Percentiles rank a stretch among this genome's conserved stretches.
Conservation (phyloP, 495 filamentous ascomycete genomes). For the Neurospora sp. region DNA sequence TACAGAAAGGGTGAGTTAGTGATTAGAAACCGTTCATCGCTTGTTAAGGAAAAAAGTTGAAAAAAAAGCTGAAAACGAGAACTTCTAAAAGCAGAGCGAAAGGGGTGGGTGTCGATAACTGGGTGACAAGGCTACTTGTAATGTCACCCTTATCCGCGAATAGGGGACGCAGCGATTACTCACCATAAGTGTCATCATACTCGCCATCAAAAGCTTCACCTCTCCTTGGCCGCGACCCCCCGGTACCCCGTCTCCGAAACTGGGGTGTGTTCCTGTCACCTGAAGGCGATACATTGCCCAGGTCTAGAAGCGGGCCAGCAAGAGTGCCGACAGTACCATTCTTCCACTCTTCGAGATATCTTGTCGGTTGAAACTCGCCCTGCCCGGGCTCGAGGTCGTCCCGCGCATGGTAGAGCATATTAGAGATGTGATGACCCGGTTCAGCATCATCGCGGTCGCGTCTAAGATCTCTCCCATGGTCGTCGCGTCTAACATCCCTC, state of each 20-base stretch:
- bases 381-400: slow-evolving; percentile 31
- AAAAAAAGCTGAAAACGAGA: neutral
- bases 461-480: neutral
- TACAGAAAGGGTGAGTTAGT: slow-evolving; percentile 3
- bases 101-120: neutral
- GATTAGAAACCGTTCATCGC: neutral
- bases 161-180: slow-evolving; percentile 3
- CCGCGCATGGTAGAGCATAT: slow-evolving; percentile 33
- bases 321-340: slow-evolving; percentile 42
- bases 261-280: slow-evolving; percentile 30
- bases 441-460: slow-evolving; percentile 12
- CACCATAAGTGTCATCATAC: slow-evolving; percentile 43
- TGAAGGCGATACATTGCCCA: slow-evolving; percentile 27
- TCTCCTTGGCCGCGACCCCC: slow-evolving; percentile 28
- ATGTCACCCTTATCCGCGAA: neutral
- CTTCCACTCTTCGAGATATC: slow-evolving; percentile 50
- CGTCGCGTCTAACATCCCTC: slow-evolving; percentile 2
- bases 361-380: slow-evolving; percentile 34
- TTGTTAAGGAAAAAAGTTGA: neutral
- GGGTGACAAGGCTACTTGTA: neutral
- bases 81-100: neutral
- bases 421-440: slow-evolving; percentile 28
- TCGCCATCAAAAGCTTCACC: slow-evolving; percentile 38
- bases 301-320: slow-evolving; percentile 38
- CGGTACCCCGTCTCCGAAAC: slow-evolving; percentile 27